Conservation (phyloP, 1,139 yeast genomes). For the Eremothecium sinecaudum region DNA sequence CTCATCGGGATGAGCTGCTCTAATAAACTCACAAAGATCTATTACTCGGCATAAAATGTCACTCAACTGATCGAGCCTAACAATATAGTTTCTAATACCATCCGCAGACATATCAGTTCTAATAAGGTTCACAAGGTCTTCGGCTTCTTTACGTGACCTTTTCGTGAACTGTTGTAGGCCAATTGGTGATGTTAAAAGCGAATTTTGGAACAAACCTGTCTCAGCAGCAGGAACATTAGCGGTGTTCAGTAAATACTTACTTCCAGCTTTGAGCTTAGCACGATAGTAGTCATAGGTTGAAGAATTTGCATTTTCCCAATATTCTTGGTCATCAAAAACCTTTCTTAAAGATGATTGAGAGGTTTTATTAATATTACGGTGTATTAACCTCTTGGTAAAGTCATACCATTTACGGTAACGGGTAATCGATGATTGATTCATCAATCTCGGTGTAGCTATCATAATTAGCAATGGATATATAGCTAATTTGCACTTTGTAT, state of each 20-base stretch:
- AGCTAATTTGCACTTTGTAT: too few species aligned
- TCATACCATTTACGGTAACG: too few species aligned
- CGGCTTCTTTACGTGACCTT: constrained; percentile 54
- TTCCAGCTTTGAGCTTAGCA: too few species aligned
- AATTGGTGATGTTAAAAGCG: constrained; percentile 54
- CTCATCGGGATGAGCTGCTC: constrained; percentile 77
- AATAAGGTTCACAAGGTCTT: constrained; percentile 49
- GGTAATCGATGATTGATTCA: too few species aligned
- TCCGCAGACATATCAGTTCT: constrained; percentile 37
- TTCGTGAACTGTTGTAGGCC: constrained; percentile 64
- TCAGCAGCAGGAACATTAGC: too few species aligned
- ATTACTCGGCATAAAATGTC: constrained; percentile 87
- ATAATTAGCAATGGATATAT: too few species aligned
- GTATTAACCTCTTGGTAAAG: neutral
- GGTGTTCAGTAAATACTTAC: too few species aligned
- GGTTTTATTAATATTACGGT: neutral
- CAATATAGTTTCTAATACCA: constrained; percentile 47
- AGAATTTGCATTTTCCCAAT: constrained; percentile 16
- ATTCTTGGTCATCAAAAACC: constrained; percentile 21
- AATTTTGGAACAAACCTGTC: constrained; percentile 69
- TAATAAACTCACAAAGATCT: constrained; percentile 85
- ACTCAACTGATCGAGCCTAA: constrained; percentile 71
- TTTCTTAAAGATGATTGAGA: constrained; percentile 7
- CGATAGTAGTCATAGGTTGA: too few species aligned
- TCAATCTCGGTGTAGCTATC: too few species aligned